Percentiles rank a stretch among this genome's conserved stretches.
Conservation (phyloP, 1,139 yeast genomes). For the Wickerhamiella infanticola region DNA sequence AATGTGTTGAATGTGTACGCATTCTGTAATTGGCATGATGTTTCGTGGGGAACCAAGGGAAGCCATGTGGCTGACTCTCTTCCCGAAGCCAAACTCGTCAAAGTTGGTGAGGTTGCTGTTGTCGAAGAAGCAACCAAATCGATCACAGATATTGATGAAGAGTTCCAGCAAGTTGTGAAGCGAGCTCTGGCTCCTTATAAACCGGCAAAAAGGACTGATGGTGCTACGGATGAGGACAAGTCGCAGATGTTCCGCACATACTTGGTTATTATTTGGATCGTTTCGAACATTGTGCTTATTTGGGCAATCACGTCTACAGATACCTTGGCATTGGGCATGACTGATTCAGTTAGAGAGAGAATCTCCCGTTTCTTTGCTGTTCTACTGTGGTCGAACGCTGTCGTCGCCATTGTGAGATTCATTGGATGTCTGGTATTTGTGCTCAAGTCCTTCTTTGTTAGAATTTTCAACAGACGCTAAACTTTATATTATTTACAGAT, state of each 20-base stretch:
- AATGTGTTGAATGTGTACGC: slow-evolving; percentile 68
- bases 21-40: slow-evolving; percentile 90
- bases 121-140: slow-evolving; percentile 60
- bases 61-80: slow-evolving; percentile 46
- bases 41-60: slow-evolving; percentile 98
- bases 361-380: slow-evolving; percentile 50
- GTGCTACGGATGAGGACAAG: slow-evolving; percentile 36
- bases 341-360: slow-evolving; percentile 25
- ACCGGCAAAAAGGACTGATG: slow-evolving; percentile 21
- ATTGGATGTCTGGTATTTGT: slow-evolving; percentile 52
- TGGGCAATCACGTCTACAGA: slow-evolving; percentile 39
- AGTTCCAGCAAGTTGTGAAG: slow-evolving; percentile 27
- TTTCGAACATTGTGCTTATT: slow-evolving; percentile 54
- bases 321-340: slow-evolving; percentile 21
- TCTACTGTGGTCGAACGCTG: slow-evolving; percentile 67
- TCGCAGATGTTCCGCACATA: slow-evolving; percentile 68
- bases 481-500: slow-evolving; percentile 2
- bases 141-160: slow-evolving; percentile 45
- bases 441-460: slow-evolving; percentile 26
- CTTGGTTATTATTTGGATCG: slow-evolving; percentile 67
- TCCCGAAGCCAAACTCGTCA: slow-evolving; percentile 38
- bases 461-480: slow-evolving; percentile 10
- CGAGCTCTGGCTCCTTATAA: slow-evolving; percentile 31
- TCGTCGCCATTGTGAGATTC: slow-evolving; percentile 59
- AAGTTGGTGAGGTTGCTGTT: slow-evolving; percentile 56